A percentile compares a stretch with the other conserved stretches of the same genome.
Evolutionary conservation across 2,329 filamentous ascomycete genomes (phyloP).

Genomic region (Decorospora gaudefroyi): DNA sequence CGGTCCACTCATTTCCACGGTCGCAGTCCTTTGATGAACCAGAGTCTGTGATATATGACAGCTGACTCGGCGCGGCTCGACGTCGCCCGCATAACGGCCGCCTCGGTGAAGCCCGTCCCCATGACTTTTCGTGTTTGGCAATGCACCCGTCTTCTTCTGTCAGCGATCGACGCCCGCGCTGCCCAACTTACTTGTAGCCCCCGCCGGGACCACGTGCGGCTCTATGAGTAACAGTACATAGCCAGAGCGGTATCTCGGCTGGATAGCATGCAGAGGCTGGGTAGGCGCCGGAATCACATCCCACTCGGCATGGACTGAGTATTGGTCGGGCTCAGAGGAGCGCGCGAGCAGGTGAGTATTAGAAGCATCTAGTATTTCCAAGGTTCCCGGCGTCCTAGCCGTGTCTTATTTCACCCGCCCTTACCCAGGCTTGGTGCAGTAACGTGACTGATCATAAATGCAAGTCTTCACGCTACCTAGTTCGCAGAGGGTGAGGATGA

Average conservation of each 20-base stretch:
- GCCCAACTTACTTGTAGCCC: too few species aligned
- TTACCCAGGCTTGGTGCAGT: too few species aligned
- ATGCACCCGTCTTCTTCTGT: conserved; percentile 6
- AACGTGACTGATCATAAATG: too few species aligned
- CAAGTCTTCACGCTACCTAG: too few species aligned
- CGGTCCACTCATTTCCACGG: conserved; percentile 11
- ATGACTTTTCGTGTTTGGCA: conserved; percentile 7
- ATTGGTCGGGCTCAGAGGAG: neutral
- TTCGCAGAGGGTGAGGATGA: too few species aligned
- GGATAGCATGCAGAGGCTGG: neutral
- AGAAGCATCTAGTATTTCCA: too few species aligned
- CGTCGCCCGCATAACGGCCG: neutral
- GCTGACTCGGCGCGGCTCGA: conserved; percentile 8
- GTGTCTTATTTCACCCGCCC: too few species aligned
- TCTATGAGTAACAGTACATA: too few species aligned
- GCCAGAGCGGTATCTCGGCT: conserved; percentile 2
- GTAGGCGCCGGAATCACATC: conserved; percentile 11
- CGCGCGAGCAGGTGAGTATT: conserved; percentile 8
- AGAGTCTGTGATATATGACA: conserved; percentile 9
- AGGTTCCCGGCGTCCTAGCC: too few species aligned
- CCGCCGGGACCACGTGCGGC: neutral
- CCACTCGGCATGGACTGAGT: neutral
- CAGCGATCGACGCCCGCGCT: conserved; percentile 12
- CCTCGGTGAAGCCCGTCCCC: neutral
- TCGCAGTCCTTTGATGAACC: conserved; percentile 5